Conservation (phyloP, 805 yeast species). For the Isabelozyma rhagii region DNA sequence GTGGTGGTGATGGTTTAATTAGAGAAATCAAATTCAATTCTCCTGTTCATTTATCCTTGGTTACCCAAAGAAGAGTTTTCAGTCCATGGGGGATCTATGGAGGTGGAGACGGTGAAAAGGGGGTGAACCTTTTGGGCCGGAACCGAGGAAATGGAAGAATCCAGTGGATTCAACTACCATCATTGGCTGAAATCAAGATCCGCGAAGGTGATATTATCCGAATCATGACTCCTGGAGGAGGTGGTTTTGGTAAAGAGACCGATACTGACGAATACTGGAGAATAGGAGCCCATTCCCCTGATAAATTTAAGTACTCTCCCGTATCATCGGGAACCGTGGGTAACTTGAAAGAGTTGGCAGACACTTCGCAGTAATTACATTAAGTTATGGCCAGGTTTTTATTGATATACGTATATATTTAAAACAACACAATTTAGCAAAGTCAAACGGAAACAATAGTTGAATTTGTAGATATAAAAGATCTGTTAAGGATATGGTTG, state of each 20-base stretch:
- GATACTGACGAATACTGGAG: constrained; percentile 14
- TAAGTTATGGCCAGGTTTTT: neutral
- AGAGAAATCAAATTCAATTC: constrained; percentile 17
- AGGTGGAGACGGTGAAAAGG: constrained; percentile 32
- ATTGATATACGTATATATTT: neutral
- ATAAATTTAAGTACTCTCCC: constrained; percentile 3
- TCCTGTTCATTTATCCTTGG: constrained; percentile 15
- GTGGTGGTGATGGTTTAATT: constrained; percentile 19
- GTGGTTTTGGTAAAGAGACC: constrained; percentile 58
- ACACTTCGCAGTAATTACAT: constrained; percentile 16
- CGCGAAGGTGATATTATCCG: constrained; percentile 63
- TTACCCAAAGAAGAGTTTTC: constrained; percentile 18
- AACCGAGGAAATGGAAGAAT: constrained; percentile 20
- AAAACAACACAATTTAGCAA: neutral
- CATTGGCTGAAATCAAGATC: constrained; percentile 66
- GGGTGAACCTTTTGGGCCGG: constrained; percentile 28
- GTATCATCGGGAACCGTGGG: constrained; percentile 18
- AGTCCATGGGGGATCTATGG: constrained; percentile 30
- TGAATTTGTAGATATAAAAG: too few relatives aligned
- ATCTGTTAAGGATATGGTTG: too few relatives aligned
- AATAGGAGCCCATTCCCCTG: constrained; percentile 1
- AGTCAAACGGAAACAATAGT: too few relatives aligned
- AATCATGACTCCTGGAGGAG: constrained; percentile 82
- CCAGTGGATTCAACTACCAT: constrained; percentile 31
- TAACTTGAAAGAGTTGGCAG: constrained; percentile 13